Percentiles rank a stretch among this genome's conserved stretches.
Conservation (phyloP, 2,329 filamentous ascomycete species). For the Chalara sp. region DNA sequence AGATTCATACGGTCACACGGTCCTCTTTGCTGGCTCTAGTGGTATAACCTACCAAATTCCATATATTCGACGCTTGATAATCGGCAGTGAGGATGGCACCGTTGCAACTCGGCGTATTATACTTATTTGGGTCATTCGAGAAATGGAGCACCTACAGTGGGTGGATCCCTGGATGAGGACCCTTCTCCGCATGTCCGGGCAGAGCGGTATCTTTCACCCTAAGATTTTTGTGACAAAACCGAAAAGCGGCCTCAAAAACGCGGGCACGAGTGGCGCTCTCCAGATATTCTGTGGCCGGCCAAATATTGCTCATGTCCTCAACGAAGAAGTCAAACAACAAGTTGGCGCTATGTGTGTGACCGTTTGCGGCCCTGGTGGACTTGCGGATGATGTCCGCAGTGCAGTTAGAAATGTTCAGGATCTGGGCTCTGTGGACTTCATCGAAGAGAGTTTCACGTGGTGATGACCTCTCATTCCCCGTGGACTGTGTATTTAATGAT, state of each 20-base stretch:
- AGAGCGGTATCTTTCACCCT: constrained; percentile 77
- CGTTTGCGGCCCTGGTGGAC: constrained; percentile 67
- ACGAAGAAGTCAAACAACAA: constrained; percentile 75
- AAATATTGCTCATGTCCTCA: constrained; percentile 71
- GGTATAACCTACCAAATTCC: constrained; percentile 95
- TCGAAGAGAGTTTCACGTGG: constrained; percentile 68
- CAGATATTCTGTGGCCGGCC: constrained; percentile 90
- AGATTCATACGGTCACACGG: constrained; percentile 83
- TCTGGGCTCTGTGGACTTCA: constrained; percentile 59
- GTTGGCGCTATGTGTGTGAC: constrained; percentile 84
- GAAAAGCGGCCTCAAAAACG: constrained; percentile 68
- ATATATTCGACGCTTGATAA: constrained; percentile 72
- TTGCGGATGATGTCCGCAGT: constrained; percentile 69
- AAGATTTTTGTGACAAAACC: constrained; percentile 88
- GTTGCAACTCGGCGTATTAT: constrained; percentile 76
- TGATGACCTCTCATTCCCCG: constrained; percentile 3
- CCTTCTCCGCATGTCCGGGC: constrained; percentile 70
- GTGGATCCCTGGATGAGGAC: constrained; percentile 76
- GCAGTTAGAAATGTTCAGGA: constrained; percentile 60
- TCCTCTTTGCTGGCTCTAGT: constrained; percentile 87
- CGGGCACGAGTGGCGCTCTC: constrained; percentile 70
- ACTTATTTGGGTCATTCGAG: constrained; percentile 89
- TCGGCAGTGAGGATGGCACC: constrained; percentile 61
- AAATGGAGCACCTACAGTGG: constrained; percentile 87
- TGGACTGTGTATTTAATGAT: too few relatives aligned